Evolutionary conservation across 306 rosid genomes (phyloP), one percentile per base, ranked within the genome.

Genomic region (Carpinus viminea): DNA sequence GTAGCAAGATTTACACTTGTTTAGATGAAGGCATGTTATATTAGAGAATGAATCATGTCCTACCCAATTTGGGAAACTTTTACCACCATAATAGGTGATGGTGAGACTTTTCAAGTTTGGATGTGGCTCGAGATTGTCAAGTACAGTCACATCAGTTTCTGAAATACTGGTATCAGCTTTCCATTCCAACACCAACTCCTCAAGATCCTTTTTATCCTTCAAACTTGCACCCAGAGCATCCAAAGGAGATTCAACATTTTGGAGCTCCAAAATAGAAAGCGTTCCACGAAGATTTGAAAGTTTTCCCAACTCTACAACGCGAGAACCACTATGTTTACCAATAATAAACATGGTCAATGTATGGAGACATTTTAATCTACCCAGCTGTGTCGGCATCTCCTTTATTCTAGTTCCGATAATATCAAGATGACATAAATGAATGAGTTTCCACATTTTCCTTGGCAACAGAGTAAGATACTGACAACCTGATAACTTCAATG

Each of bases 391-490:
- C 10, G 82, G 84, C 77, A 84, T 84, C 45, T 61, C 38, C 9
- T 1, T 51, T 3, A 84, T 43, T 2, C 50, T 24, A 3, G 24
- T 53, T 15, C 59, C 71, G 10, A 50, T 50, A 16, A 73, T 57
- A 59, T 84, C 80, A 60, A 84, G 82, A 34, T 73, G 68, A 12
- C 82, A 74, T 68, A 80, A 28, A 53, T 84, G 80, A 38, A 76
- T 34, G 12, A 84, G 79, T 51, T 53, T 80, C 26, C 46, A 65
- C 80, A 77, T 62, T 51, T 80, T 45, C 28, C 31, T 4, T 0
- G 80, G 87, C 50, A 84, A 69, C 21, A 50, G 21, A 8, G 7
- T 5, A 52, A 80, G 74, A 46, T 26, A 0, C 3, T 13, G 7
- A 59, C 90, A 88, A 12, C 17, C 4, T 0, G 50, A 45, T 56